A percentile compares a stretch with the other conserved stretches of the same genome.
These are phyloP conservation scores for Poa pratensis DNA, from an alignment of 176 grass and related monocot species.

Conservation along the genomic window DNA sequence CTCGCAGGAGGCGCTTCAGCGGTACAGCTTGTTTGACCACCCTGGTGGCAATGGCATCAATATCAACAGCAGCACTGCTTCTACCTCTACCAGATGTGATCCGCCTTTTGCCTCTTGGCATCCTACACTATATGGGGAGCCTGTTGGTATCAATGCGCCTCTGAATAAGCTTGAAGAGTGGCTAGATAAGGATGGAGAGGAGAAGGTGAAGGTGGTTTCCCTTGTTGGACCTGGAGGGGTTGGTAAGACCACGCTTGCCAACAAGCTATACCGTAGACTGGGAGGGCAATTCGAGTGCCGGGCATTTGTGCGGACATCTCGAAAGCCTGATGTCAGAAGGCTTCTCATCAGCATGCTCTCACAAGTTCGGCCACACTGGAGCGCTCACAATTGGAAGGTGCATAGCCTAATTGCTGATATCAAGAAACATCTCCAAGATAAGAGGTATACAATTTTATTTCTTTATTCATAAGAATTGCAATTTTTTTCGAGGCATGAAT, in stretches of 20 bases:
- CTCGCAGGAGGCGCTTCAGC: slow-evolving; percentile 26
- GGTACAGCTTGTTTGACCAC: neutral
- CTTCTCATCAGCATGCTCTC: slow-evolving; percentile 41
- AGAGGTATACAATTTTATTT: slow-evolving; percentile 26
- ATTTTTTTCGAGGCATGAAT: neutral
- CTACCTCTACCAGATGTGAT: neutral
- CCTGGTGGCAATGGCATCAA: neutral
- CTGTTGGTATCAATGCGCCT: neutral
- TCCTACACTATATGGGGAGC: neutral
- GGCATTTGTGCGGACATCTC: slow-evolving; percentile 18
- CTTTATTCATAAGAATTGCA: neutral
- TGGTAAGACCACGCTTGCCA: slow-evolving; percentile 26
- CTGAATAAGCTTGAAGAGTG: slow-evolving; percentile 13
- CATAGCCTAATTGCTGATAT: slow-evolving; percentile 31
- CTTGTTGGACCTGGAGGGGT: slow-evolving; percentile 27
- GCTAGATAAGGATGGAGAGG: neutral
- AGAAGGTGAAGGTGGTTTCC: slow-evolving; percentile 31
- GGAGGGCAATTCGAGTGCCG: slow-evolving; percentile 5
- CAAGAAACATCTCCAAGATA: slow-evolving; percentile 39
- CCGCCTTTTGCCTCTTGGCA: neutral
- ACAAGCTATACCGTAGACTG: slow-evolving; percentile 18
- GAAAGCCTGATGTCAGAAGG: slow-evolving; percentile 35
- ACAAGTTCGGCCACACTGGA: slow-evolving; percentile 23
- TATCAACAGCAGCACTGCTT: neutral
- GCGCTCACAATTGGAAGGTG: slow-evolving; percentile 10